Evolutionary conservation across 768 basidiomycete genomes (phyloP), one percentile per base, ranked within the genome.

Genomic region (Pleurotus djamor): DNA sequence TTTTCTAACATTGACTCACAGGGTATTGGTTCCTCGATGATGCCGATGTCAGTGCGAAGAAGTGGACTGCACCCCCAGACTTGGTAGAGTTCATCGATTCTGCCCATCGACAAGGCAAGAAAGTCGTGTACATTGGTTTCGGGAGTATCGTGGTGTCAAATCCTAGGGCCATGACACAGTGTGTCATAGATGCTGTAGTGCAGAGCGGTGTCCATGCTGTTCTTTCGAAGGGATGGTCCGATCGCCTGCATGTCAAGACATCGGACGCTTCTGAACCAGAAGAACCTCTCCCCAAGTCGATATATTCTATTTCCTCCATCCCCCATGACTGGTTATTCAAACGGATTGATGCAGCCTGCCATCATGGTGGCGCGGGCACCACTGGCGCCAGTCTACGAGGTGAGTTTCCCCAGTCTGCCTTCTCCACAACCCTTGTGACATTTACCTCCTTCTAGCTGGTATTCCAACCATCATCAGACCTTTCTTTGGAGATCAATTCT

Each of bases 11-110:
- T 51, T 58, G 56, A 13, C 21, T 43, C 33, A 7, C 52, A 92
- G 96, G 96, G 7, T 98, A 97, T 71, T 99, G 96, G 96, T 96
- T 94, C 83, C 81, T 99, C 48, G 86, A 96, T 54, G 92, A 94
- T 62, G 92, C 96, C 5, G 92, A 96, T 61, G 92, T 95, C 50
- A 88, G 91, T 59, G 79, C 87, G 5, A 88, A 87, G 76, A 93
- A 92, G 77, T 99, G 96, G 96, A 76, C 82, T 2, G 91, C 97
- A 10, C 94, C 96, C 0, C 69, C 83, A 9, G 88, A 88, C 45
- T 81, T 99, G 7, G 71, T 94, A 5, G 74, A 83, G 43, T 99
- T 97, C 68, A 93, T 99, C 58, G 85, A 91, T 51, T 77, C 78
- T 33, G 94, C 96, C 8, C 89, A 85, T 64, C 76, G 79, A 38